Evolutionary conservation across 495 filamentous ascomycete species (phyloP), one percentile per base, ranked within the genome.

Genomic region (Penicillium cinerascens): DNA sequence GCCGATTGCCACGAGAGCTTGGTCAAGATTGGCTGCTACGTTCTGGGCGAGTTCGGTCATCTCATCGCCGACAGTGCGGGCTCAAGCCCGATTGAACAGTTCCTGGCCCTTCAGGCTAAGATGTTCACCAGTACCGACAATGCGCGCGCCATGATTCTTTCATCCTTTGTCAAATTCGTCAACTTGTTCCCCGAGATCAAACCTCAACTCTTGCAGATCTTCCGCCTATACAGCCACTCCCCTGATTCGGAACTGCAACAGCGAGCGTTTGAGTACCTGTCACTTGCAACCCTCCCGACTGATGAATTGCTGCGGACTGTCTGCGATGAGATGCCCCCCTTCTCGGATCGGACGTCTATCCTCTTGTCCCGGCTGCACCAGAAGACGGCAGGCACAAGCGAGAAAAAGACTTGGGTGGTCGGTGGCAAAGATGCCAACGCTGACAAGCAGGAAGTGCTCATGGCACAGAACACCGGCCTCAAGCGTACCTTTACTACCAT

Each of bases 131-230:
- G 89, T 65, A 93, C 92, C 3, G 87, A 91, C 15, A 87, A 86
- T 54, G 95, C 95, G 2, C 78, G 90, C 55, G 93, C 91, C 15
- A 97, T 97, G 77, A 87, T 99, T 17, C 76, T 99, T 39, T 96
- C 92, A 0, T 90, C 83, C 5, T 97, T 96, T 63, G 78, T 99
- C 76, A 99, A 99, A 71, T 99, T 93, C 52, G 88, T 99, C 68
- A 97, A 97, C 68, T 74, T 99, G 39, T 99, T 99, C 68, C 95
- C 95, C 10, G 95, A 99, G 65, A 97, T 99, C 73, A 99, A 97
- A 64, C 88, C 91, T 1, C 92, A 96, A 66, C 83, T 97, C 2
- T 72, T 97, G 41, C 85, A 90, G 52, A 85, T 96, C 22, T 99
- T 99, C 75, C 79, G 83, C 41, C 74, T 89, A 16, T 99, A 96